A percentile compares a stretch with the other conserved stretches of the same genome.
Evolutionary conservation across 768 basidiomycete species (phyloP).

Genomic region (Kwoniella sp.): DNA sequence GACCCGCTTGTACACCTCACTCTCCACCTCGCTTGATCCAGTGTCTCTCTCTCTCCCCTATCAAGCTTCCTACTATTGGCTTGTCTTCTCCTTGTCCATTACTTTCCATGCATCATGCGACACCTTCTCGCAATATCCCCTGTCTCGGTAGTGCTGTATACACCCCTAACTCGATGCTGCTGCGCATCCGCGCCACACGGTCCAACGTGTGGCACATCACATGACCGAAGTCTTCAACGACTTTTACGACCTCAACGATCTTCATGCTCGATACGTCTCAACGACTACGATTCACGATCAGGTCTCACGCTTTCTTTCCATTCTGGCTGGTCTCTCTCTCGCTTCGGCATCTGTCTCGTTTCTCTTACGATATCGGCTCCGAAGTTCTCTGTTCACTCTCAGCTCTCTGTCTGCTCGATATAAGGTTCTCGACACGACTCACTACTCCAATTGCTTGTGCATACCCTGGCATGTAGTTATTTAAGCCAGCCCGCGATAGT

Average conservation of each 20-base stretch:
- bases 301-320: neutral
- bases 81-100: no score
- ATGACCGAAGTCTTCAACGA: neutral
- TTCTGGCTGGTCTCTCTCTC: slow-evolving; percentile 1
- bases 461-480: slow-evolving; percentile 17
- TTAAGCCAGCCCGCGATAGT: slow-evolving; percentile 4
- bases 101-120: no score
- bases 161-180: no score
- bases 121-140: no score
- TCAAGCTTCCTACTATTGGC: no score
- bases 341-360: neutral
- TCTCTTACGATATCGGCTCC: neutral
- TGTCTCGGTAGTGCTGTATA: no score
- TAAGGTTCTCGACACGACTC: neutral
- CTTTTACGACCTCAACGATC: neutral
- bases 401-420: neutral
- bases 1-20: no score
- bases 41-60: no score
- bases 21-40: no score
- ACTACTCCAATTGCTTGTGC: neutral
- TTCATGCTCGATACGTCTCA: neutral
- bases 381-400: neutral
- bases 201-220: neutral
- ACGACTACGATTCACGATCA: neutral
- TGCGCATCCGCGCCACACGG: no score